Base-by-base conservation (phyloP, 2,329 filamentous ascomycete genomes). In the Aspergillus ruber region DNA sequence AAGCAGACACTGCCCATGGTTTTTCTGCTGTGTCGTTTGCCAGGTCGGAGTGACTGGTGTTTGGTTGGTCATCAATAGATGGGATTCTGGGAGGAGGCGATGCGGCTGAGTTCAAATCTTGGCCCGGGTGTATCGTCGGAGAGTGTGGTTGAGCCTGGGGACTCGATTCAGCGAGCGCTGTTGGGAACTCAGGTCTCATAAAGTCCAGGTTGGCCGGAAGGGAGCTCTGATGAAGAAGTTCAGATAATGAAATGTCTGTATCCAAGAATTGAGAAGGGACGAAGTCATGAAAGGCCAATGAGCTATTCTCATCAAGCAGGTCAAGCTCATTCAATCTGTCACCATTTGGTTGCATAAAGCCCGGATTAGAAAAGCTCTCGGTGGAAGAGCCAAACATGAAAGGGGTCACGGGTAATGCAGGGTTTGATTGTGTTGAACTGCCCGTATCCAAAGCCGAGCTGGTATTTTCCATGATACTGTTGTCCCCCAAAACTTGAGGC, bases 171-270 rank as follows among this genome's bases (percentile, higher is more conserved):
- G 5, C 17, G 6, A 27, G 13, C 15, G 27, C 20, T 35, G 17
- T 15, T 20, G 2, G 33, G 13, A 5, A 35, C 9, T 44, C 38
- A 5, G n/a, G 13, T 18, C 20, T 15, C 23, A 25, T 18, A 8
- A 6, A 5, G n/a, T 12, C 6, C 17, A n/a, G 25, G 12, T 46
- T 12, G 9, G 35, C 25, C 25, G 42, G 21, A 7, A 12, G 3
- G 4, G 15, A 41, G 7, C 6, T 10, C 21, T 47, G 29, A n/a
- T 47, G 41, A 18, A 47, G 27, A 25, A 47, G 45, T 55, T 82
- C 80, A 45, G 68, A 71, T 0, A 82, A 79, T 18, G 85, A 63
- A 4, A 83, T 77, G 1, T 78, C 57, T 79, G 78, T 46, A 84
- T 81, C 9, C 74, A 67, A 4, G 70, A 73, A 56, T 82, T 76